Conservation (phyloP, 495 filamentous ascomycete species). For the Massariosphaeria phaeospora region DNA sequence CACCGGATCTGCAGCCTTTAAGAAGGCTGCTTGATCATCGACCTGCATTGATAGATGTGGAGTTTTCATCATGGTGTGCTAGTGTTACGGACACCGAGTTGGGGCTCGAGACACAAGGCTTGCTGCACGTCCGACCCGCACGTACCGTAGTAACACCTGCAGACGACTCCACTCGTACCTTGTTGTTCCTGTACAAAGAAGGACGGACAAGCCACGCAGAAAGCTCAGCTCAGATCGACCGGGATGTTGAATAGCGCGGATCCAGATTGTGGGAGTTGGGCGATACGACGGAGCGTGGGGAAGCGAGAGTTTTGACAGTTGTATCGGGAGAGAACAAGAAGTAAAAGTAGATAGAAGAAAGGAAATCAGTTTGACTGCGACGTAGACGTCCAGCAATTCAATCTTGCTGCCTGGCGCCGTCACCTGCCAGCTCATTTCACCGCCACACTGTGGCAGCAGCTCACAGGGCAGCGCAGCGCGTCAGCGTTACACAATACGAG, state of each 20-base stretch:
- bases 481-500: too few relatives aligned
- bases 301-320: too few relatives aligned
- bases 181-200: constrained; percentile 1
- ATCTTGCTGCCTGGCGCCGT: not conserved
- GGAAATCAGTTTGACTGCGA: too few relatives aligned
- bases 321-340: too few relatives aligned
- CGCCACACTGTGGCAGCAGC: not conserved
- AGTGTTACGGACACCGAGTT: constrained; percentile 20
- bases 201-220: not conserved
- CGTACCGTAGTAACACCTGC: too few relatives aligned
- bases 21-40: not conserved
- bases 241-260: not conserved
- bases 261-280: not conserved
- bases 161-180: too few relatives aligned
- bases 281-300: not conserved
- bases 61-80: not conserved
- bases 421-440: not conserved
- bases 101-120: not conserved
- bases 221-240: not conserved
- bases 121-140: too few relatives aligned
- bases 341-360: too few relatives aligned
- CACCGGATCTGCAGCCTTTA: constrained; percentile 1
- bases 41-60: not conserved
- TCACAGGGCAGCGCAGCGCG: too few relatives aligned
- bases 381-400: too few relatives aligned